phyloP scores from a whole-genome alignment of 2,329 filamentous ascomycete genomes.

The Pseudonectria buxi region DNA sequence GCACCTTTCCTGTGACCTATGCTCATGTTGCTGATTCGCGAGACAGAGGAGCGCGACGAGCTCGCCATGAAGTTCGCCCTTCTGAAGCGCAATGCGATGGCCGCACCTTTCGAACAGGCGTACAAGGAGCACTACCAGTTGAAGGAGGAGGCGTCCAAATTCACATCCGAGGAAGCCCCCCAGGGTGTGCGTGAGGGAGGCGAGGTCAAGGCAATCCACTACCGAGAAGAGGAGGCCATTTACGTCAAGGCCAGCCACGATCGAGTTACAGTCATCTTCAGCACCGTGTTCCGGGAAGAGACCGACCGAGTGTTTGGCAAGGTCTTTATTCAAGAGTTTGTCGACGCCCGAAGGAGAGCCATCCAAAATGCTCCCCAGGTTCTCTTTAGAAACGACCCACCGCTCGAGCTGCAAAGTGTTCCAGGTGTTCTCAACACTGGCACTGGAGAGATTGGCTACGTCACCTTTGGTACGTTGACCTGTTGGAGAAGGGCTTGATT shows the following conservation, averaged over 20 bases:
- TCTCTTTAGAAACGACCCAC: conserved; percentile 89
- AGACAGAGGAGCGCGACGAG: conserved; percentile 71
- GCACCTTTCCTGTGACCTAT: neutral
- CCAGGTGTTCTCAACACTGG: conserved; percentile 71
- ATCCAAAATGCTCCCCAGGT: conserved; percentile 99
- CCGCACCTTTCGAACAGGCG: conserved; percentile 93
- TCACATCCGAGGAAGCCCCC: conserved; percentile 88
- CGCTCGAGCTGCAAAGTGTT: conserved; percentile 81
- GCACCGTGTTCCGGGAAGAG: conserved; percentile 95
- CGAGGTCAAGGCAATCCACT: conserved; percentile 92
- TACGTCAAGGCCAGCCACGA: conserved; percentile 98
- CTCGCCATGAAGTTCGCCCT: conserved; percentile 82
- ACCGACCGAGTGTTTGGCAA: conserved; percentile 97
- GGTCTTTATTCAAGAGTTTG: conserved; percentile 97
- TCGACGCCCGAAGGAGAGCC: conserved; percentile 86
- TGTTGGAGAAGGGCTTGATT: neutral
- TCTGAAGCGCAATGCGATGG: conserved; percentile 97
- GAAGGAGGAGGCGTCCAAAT: conserved; percentile 82
- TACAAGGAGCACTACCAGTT: conserved; percentile 88
- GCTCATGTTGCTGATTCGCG: conserved; percentile 11
- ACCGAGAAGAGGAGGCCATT: conserved; percentile 97
- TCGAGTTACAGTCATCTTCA: conserved; percentile 97
- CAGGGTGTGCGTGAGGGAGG: conserved; percentile 86
- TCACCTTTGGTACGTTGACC: conserved; percentile 75
- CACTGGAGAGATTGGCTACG: conserved; percentile 87